Percentiles rank a stretch among this genome's conserved stretches.
phyloP scores from a whole-genome alignment of 1,139 yeast genomes.

The Candida frijolesensis region DNA sequence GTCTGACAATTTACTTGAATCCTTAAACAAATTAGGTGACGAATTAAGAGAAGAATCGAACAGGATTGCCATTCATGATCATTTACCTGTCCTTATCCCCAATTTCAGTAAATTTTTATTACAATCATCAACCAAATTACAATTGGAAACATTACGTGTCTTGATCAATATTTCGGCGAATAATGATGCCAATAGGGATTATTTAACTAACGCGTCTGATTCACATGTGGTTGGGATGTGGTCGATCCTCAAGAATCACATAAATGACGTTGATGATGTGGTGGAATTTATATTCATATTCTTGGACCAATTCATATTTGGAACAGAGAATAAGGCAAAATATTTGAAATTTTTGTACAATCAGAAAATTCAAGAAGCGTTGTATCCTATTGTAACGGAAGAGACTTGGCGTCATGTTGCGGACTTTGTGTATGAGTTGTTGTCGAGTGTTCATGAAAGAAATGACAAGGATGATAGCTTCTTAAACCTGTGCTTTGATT shows the following conservation, averaged over 20 bases:
- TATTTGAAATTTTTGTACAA: constrained; percentile 10
- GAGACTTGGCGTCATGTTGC: constrained; percentile 8
- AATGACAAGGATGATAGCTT: constrained; percentile 8
- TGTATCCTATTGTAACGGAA: constrained; percentile 4
- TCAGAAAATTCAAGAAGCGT: constrained; percentile 4
- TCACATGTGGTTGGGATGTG: constrained; percentile 23
- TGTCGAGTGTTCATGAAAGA: background rate
- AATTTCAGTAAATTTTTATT: constrained; percentile 14
- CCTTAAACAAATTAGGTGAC: constrained; percentile 27
- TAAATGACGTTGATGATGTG: constrained; percentile 3
- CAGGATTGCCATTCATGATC: constrained; percentile 18
- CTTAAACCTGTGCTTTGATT: constrained; percentile 3
- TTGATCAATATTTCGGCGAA: constrained; percentile 41
- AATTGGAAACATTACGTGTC: constrained; percentile 27
- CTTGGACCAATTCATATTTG: constrained; percentile 37
- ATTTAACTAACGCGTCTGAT: constrained; percentile 17
- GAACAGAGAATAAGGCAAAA: constrained; percentile 22
- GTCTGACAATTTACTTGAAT: background rate
- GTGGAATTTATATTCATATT: constrained; percentile 21
- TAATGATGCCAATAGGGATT: constrained; percentile 34
- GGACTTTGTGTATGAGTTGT: constrained; percentile 12
- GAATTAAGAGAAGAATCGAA: constrained; percentile 28
- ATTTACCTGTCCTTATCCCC: constrained; percentile 13
- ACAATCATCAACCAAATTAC: background rate
- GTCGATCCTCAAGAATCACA: constrained; percentile 15